A percentile compares a stretch with the other conserved stretches of the same genome.
Conservation (phyloP, 257 asterid species). For the Prunella vulgaris region DNA sequence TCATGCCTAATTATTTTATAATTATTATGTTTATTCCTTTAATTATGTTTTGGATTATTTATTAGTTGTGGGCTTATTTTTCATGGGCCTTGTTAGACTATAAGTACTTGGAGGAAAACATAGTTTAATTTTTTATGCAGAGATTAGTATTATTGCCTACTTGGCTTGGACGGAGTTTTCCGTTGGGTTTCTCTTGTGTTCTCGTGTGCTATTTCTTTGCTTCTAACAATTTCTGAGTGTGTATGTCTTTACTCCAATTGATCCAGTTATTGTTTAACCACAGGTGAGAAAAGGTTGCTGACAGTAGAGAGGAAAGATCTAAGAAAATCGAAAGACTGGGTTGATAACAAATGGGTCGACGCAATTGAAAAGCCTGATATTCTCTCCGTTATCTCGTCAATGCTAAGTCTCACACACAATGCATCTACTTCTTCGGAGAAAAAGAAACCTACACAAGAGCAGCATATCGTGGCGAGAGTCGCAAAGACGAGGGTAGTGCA, state of each 20-base stretch:
- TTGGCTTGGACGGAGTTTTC: too few relatives aligned
- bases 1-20: too few relatives aligned
- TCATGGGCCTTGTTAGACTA: too few relatives aligned
- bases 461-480: neutral
- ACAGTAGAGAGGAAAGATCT: slow-evolving; percentile 30
- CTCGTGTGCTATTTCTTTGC: too few relatives aligned
- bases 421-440: neutral
- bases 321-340: slow-evolving; percentile 61
- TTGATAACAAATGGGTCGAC: slow-evolving; percentile 42
- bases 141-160: too few relatives aligned
- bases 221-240: neutral
- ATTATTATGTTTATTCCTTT: too few relatives aligned
- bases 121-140: too few relatives aligned
- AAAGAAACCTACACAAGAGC: neutral
- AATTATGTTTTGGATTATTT: too few relatives aligned
- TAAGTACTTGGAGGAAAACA: too few relatives aligned
- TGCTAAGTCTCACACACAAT: neutral
- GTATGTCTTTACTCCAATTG: neutral
- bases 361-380: slow-evolving; percentile 35
- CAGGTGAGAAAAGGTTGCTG: slow-evolving; percentile 46
- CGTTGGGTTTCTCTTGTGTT: too few relatives aligned
- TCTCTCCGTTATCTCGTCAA: slow-evolving; percentile 31
- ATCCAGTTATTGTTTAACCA: neutral
- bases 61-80: too few relatives aligned
- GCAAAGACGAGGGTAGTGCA: neutral